phyloP scores from a whole-genome alignment of 2,329 filamentous ascomycete species.

The Nannizziopsis barbatae region DNA sequence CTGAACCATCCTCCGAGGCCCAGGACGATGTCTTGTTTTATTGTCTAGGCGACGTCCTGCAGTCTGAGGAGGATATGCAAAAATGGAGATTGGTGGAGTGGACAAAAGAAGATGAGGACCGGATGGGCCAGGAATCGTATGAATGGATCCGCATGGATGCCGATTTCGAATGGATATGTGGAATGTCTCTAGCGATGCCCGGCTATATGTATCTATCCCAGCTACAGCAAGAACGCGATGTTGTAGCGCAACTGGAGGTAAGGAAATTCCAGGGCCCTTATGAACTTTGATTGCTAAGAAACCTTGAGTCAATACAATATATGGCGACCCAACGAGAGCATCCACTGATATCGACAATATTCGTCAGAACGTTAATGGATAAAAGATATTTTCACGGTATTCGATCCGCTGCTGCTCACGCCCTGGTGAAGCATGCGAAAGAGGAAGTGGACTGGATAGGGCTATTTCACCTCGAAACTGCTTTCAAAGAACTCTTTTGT shows the following conservation, averaged over 20 bases:
- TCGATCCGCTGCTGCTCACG: conserved; percentile 69
- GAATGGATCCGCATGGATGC: conserved; percentile 98
- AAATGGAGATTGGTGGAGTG: conserved; percentile 83
- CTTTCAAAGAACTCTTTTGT: conserved; percentile 83
- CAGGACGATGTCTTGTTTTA: conserved; percentile 79
- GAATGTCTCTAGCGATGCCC: conserved; percentile 70
- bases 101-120: conserved; percentile 74
- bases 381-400: conserved; percentile 88
- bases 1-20: conserved; percentile 52
- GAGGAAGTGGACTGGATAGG: conserved; percentile 65
- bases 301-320: conserved; percentile 54
- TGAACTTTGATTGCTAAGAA: too few relatives aligned
- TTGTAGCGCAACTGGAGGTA: conserved; percentile 67
- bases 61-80: conserved; percentile 65
- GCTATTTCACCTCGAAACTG: conserved; percentile 69
- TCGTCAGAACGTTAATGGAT: conserved; percentile 83
- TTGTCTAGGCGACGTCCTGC: conserved; percentile 81
- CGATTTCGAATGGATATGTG: conserved; percentile 95
- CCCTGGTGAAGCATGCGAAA: conserved; percentile 64
- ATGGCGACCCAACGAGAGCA: conserved; percentile 58
- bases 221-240: conserved; percentile 90
- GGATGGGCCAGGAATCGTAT: conserved; percentile 92
- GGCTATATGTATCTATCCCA: conserved; percentile 98
- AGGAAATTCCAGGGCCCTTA: conserved; percentile 14
- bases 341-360: conserved; percentile 74